phyloP scores from a whole-genome alignment of 1,284 basidiomycete genomes.

The Cryptococcus jaspeensis region DNA sequence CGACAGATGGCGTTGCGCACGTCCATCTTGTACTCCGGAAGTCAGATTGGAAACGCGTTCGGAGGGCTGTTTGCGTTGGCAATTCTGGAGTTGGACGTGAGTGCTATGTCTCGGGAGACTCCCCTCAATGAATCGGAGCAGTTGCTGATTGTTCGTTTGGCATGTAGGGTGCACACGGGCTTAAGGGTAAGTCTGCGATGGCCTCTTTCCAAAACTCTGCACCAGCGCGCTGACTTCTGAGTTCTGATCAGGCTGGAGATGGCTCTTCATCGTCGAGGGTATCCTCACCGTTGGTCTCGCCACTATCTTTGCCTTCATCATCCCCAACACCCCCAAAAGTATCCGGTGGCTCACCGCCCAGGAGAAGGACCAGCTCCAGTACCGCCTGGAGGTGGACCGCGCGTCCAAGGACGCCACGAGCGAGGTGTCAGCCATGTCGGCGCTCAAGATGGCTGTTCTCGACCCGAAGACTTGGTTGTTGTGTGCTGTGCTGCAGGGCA shows the following conservation, averaged over 20 bases:
- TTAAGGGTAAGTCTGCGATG: slow-evolving; percentile 31
- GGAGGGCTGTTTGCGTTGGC: slow-evolving; percentile 44
- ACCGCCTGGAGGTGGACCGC: slow-evolving; percentile 42
- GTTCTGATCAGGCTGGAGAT: slow-evolving; percentile 8
- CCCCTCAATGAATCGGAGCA: slow-evolving; percentile 21
- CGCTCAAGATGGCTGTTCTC: slow-evolving; percentile 32
- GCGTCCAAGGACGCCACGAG: slow-evolving; percentile 35
- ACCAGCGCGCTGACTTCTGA: not conserved
- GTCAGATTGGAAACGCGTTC: slow-evolving; percentile 48
- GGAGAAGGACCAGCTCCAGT: slow-evolving; percentile 38
- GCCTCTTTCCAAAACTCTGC: not conserved
- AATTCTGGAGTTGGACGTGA: slow-evolving; percentile 21
- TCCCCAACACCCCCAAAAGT: slow-evolving; percentile 41
- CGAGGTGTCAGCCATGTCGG: slow-evolving; percentile 26
- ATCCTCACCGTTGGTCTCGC: slow-evolving; percentile 36
- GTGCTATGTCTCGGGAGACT: too few relatives aligned
- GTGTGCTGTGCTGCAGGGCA: slow-evolving; percentile 16
- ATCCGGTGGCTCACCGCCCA: slow-evolving; percentile 33
- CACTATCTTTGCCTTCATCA: slow-evolving; percentile 32
- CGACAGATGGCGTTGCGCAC: slow-evolving; percentile 37
- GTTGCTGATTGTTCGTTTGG: too few relatives aligned
- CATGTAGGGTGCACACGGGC: slow-evolving; percentile 23
- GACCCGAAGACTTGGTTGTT: slow-evolving; percentile 45
- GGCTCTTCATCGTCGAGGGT: slow-evolving; percentile 32
- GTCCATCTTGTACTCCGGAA: slow-evolving; percentile 43